Evolutionary conservation across 2,329 filamentous ascomycete genomes (phyloP).

Genomic region (Ascochyta koolunga): DNA sequence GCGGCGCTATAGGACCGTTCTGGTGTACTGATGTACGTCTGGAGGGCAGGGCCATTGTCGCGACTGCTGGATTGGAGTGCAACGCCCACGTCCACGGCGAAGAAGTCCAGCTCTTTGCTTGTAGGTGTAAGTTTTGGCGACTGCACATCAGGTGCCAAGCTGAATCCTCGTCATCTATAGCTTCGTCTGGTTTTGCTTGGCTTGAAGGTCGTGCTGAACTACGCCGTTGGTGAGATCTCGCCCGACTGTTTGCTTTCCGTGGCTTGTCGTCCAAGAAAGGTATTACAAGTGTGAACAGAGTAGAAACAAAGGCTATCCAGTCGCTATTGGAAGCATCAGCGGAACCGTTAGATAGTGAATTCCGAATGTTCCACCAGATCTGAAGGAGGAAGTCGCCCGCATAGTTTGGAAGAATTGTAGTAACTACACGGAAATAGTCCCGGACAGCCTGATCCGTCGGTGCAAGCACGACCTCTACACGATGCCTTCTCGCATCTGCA

Average conservation of each 20-base stretch:
- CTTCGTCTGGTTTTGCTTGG: slow-evolving; percentile 32
- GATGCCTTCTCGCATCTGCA: slow-evolving; percentile 40
- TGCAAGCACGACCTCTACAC: slow-evolving; percentile 38
- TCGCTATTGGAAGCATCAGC: slow-evolving; percentile 29
- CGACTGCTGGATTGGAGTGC: slow-evolving; percentile 31
- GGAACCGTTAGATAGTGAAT: slow-evolving; percentile 22
- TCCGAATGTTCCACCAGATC: slow-evolving; percentile 48
- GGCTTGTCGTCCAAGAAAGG: slow-evolving; percentile 43
- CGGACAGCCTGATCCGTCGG: slow-evolving; percentile 37
- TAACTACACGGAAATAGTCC: slow-evolving; percentile 40
- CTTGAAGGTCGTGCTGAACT: slow-evolving; percentile 31
- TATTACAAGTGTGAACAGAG: slow-evolving; percentile 49
- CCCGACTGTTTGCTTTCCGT: slow-evolving; percentile 24
- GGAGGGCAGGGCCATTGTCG: slow-evolving; percentile 31
- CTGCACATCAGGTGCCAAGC: slow-evolving; percentile 45
- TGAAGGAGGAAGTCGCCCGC: slow-evolving; percentile 46
- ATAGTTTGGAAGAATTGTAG: slow-evolving; percentile 43
- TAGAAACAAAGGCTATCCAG: slow-evolving; percentile 50
- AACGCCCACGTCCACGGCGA: slow-evolving; percentile 45
- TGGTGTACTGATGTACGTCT: slow-evolving; percentile 24
- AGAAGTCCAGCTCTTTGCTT: slow-evolving; percentile 40
- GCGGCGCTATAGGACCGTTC: slow-evolving; percentile 27
- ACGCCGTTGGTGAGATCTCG: slow-evolving; percentile 30
- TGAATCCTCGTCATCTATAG: slow-evolving; percentile 32
- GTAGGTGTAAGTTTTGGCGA: slow-evolving; percentile 31